Evolutionary conservation across 495 filamentous ascomycete species (phyloP), one percentile per base, ranked within the genome.

Genomic region (Glutinoglossum americanum): DNA sequence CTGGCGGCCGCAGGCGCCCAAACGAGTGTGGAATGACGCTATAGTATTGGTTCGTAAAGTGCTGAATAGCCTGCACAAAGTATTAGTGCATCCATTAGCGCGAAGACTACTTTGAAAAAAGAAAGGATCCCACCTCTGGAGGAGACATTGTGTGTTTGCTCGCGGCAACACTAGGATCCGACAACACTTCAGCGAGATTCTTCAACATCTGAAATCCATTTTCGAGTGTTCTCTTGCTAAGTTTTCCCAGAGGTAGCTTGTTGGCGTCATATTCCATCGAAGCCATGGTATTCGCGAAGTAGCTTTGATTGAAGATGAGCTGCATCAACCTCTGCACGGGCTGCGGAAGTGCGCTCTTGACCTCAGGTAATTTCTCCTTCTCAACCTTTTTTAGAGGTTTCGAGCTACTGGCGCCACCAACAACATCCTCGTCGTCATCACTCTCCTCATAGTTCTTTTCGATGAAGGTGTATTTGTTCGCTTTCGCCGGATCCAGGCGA

Each of bases 21-120:
- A 92, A 93, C 6, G 72, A 73, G 62, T 93, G 88, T 0, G 88
- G 88, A 59, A 94, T 93, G 37, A 81, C 72, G 0, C 83, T 83
- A 64, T 88, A 93, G 64, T 85, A 94, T 19, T 70, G 68, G 62
- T 89, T 87, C 49, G 84, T 83, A 1, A 90, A 66, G 0, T 73
- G 59, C 45, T 84, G 79, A 6, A 78, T 71, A 0, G 78, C 78
- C 0, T 59, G 11, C 9, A 6, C 1, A 41, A 41, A 6, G 0
- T 56, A 23, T 41, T 41, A 53, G 49, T 28, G 30, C 28, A 17
- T 53, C n/a, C 6, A 21, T 17, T n/a, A 17, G 30, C 25, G 13
- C 25, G 21, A 5, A 27, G 19, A 15, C 25, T 25, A 30, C 32
- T 53, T 28, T 19, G 25, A 41, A 15, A 56, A 13, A 25, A 41